These are phyloP conservation scores for Penicillium sp. DNA, from an alignment of 2,329 filamentous ascomycete species.

Conservation along the genomic window DNA sequence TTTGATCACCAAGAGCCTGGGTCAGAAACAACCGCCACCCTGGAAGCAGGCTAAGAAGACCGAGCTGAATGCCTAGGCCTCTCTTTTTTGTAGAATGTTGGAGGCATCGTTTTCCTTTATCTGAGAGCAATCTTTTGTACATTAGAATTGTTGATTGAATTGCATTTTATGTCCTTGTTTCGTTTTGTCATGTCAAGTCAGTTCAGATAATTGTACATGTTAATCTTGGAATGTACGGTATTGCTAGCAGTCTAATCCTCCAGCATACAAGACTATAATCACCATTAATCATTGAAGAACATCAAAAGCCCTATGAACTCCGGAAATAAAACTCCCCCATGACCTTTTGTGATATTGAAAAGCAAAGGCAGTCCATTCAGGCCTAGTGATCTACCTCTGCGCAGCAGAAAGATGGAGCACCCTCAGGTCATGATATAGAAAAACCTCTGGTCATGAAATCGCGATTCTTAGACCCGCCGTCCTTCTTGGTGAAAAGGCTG, in stretches of 20 bases:
- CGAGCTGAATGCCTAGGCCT: conserved; percentile 7
- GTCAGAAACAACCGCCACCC: background rate
- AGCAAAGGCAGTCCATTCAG: background rate
- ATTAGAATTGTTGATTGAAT: conserved; percentile 20
- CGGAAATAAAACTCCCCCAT: background rate
- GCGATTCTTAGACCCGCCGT: conserved; percentile 42
- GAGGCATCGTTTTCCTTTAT: conserved; percentile 5
- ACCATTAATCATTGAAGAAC: background rate
- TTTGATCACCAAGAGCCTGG: conserved; percentile 50
- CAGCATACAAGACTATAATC: background rate
- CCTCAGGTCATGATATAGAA: conserved; percentile 58
- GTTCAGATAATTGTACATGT: background rate
- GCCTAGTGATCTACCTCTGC: conserved; percentile 31
- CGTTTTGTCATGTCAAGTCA: background rate
- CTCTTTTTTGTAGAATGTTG: conserved; percentile 2
- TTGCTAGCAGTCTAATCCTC: background rate
- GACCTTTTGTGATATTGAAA: background rate
- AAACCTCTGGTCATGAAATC: conserved; percentile 62
- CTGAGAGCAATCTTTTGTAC: conserved; percentile 24
- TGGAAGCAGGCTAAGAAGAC: background rate
- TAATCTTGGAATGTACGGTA: background rate
- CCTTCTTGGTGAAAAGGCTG: conserved; percentile 53
- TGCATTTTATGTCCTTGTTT: conserved; percentile 9
- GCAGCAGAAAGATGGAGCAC: conserved; percentile 48
- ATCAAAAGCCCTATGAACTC: conserved; percentile 1